Conservation (phyloP, 805 yeast species). For the Yamadazyma endophytica region DNA sequence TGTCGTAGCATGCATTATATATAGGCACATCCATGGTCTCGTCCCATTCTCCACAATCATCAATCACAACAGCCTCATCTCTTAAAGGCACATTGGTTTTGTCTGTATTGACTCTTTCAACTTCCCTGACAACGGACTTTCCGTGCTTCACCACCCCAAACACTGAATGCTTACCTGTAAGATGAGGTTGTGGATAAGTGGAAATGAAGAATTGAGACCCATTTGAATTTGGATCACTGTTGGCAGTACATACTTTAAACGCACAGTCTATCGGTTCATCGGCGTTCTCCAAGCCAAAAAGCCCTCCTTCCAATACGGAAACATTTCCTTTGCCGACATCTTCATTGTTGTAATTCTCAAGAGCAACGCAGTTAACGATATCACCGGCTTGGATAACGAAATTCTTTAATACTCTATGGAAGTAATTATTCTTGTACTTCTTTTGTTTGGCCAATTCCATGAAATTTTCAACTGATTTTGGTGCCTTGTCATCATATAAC, state of each 20-base stretch:
- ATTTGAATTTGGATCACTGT: constrained; percentile 39
- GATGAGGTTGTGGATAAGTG: constrained; percentile 66
- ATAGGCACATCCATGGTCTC: constrained; percentile 52
- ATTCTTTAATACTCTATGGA: constrained; percentile 63
- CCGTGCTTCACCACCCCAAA: constrained; percentile 71
- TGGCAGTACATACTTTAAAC: constrained; percentile 62
- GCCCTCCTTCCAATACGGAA: constrained; percentile 13
- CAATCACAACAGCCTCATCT: constrained; percentile 41
- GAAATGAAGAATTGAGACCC: constrained; percentile 70
- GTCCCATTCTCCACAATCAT: constrained; percentile 62
- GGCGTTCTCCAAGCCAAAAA: constrained; percentile 57
- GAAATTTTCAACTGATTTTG: constrained; percentile 53
- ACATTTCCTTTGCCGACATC: constrained; percentile 34
- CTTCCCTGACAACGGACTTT: constrained; percentile 62
- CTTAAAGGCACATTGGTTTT: constrained; percentile 41
- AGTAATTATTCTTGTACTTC: constrained; percentile 35
- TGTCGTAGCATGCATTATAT: constrained; percentile 56
- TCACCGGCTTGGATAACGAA: constrained; percentile 74
- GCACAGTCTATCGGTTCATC: constrained; percentile 41
- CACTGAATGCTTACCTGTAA: constrained; percentile 71
- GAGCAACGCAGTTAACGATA: constrained; percentile 29
- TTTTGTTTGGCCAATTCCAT: constrained; percentile 34
- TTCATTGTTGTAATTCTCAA: constrained; percentile 17
- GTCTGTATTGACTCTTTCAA: constrained; percentile 46
- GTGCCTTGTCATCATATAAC: constrained; percentile 48